Conservation (phyloP, 306 rosid genomes). For the Rosa multiflora region DNA sequence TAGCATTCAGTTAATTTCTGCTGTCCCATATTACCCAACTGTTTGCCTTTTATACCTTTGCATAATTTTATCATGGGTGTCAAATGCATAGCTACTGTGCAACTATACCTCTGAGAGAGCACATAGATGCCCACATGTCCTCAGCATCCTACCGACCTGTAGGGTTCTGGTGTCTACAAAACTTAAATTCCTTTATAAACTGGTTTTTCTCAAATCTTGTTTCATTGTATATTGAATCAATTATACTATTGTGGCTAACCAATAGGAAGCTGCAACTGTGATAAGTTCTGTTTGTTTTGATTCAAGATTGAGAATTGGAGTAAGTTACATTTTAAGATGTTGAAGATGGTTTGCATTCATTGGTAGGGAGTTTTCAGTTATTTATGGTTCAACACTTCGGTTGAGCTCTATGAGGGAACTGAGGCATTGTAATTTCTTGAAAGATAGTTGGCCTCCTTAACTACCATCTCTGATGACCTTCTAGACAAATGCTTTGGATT, state of each 20-base stretch:
- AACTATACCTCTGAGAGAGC: background rate
- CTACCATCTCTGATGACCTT: background rate
- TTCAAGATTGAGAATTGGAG: background rate
- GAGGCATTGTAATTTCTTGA: background rate
- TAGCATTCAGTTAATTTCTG: slow-evolving; percentile 34
- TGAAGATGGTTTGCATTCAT: background rate
- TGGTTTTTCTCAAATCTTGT: background rate
- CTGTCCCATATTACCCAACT: slow-evolving; percentile 18
- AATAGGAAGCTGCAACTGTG: background rate
- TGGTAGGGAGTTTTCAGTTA: background rate
- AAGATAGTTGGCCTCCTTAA: background rate
- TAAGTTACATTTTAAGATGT: background rate
- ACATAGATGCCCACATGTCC: background rate
- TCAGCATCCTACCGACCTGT: background rate
- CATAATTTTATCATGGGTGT: background rate
- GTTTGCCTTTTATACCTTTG: slow-evolving; percentile 14
- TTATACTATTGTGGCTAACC: background rate
- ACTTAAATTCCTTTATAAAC: background rate
- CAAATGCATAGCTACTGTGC: slow-evolving; percentile 1
- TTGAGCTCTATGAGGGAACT: background rate
- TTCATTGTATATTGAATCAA: background rate
- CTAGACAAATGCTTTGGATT: background rate
- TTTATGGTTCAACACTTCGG: background rate
- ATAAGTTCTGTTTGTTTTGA: background rate
- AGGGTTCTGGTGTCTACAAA: background rate